Evolutionary conservation across 208 protist species (phyloP), one percentile per base, ranked within the genome.

Genomic region (Balamuthia mandrillaris): DNA sequence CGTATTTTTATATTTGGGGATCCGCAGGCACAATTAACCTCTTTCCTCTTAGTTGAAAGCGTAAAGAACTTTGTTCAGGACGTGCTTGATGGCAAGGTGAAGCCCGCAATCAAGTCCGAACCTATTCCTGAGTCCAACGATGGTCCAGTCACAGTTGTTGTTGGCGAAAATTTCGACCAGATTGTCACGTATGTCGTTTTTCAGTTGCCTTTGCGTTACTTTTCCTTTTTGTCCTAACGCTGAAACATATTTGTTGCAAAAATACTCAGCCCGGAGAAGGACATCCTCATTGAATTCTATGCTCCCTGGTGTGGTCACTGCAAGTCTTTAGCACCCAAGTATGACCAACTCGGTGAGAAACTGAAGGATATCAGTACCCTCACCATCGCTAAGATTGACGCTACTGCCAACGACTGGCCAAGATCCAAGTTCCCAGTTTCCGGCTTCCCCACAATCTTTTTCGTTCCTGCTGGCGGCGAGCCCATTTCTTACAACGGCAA

Each of bases 261-360:
- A 56, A 24, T 18, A 56, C n/a, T 18, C 49, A 56, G n/a, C 49
- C 18, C 49, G 18, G 18, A 56, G 49, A 56, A 56, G 49, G 49
- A 56, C n/a, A n/a, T 56, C n/a, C 24, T 79, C 18, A 58, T 79
- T 79, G 70, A 47, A 14, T 88, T 88, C 81, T 87, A 89, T 74
- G 85, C 85, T 10, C 85, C 85, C 14, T 88, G 85, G 85, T 88
- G 85, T 45, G 85, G 85, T 14, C 85, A 88, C 70, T 88, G 85
- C 85, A 89, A 88, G 85, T 12, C 14, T 21, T 41, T 88, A 56
- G 93, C 96, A 84, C 91, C 92, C 3, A 93, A 96, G 77, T 96
- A 91, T 78, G 94, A 96, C 77, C 89, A 91, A 33, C 95, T 96
- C 79, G 95, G 61, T 70, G 18, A 24, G 49, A 56, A 56, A n/a